A percentile compares a stretch with the other conserved stretches of the same genome.
Evolutionary conservation across 768 basidiomycete species (phyloP).

Genomic region (Coprinopsis strossmayeri): DNA sequence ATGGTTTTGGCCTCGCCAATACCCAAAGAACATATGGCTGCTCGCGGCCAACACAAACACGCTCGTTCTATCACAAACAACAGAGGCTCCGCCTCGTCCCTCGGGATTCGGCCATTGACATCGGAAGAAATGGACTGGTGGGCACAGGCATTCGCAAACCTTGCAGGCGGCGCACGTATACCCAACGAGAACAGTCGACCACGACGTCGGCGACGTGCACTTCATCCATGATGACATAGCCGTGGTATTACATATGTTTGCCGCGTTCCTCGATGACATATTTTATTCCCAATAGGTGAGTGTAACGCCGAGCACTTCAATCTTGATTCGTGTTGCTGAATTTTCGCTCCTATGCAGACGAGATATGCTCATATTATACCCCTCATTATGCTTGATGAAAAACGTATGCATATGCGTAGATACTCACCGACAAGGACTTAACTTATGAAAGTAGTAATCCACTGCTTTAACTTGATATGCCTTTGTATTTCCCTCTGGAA

Average conservation of each 20-base stretch:
- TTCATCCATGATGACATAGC: background rate
- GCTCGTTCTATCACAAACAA: background rate
- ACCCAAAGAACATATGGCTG: background rate
- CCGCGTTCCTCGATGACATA: too few relatives aligned
- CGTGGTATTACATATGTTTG: too few relatives aligned
- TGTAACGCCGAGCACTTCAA: background rate
- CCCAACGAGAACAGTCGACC: background rate
- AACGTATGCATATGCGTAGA: too few relatives aligned
- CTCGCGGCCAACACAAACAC: background rate
- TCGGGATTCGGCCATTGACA: background rate
- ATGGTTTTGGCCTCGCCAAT: background rate
- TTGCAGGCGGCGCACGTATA: background rate
- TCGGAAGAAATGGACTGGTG: background rate
- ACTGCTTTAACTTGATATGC: too few relatives aligned
- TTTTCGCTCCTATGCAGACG: too few relatives aligned
- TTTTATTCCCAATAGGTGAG: background rate
- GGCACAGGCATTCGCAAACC: background rate
- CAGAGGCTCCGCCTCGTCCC: background rate
- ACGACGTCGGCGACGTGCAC: background rate
- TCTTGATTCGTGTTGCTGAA: too few relatives aligned
- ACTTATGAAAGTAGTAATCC: too few relatives aligned
- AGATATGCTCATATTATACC: too few relatives aligned
- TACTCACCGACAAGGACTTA: too few relatives aligned
- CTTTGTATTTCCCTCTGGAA: too few relatives aligned
- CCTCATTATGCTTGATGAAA: too few relatives aligned